Evolutionary conservation across 108 stramenopile genomes (phyloP), one percentile per base, ranked within the genome.

Genomic region (Epithemia pelagica): DNA sequence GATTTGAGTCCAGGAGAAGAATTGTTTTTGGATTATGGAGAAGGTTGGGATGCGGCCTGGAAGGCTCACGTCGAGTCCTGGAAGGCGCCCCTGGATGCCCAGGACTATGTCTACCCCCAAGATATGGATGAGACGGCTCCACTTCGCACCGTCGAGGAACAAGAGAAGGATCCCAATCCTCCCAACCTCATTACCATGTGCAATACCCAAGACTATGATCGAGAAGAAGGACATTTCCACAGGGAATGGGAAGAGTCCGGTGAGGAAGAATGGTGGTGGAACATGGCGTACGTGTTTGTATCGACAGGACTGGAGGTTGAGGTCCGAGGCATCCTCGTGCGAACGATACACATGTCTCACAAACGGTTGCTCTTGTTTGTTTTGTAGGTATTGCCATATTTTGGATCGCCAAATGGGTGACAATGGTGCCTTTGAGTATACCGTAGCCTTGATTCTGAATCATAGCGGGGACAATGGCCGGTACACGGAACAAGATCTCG

Each of bases 1-100:
- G 87, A 90, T 58, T 88, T 93, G 66, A 63, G 78, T 32, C 73
- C 76, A 51, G 85, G 83, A 1, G 91, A 93, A 76, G 91, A 93
- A 61, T 61, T 92, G 10, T 74, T 83, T 8, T 32, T 89, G 30
- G 85, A 92, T 73, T 88, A 88, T 64, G 91, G 91, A 18, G 51
- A 72, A 0, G 80, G 67, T 2, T 92, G 88, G 88, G 74, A 84
- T 19, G 53, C 57, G 15, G 91, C 86, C 5, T 92, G 91, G 91
- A 51, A 84, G 24, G 58, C 70, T 37, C 88, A 89, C 60, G 77
- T 77, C 0, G 54, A 73, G 29, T 60, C 63, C 19, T 89, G 71
- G 67, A 59, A 73, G 25, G 52, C 75, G 23, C 78, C 82, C 15
- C 51, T 5, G 1, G 26, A 19, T 59, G 26, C 59, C 8, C 19